Base-by-base conservation (phyloP, 2,329 filamentous ascomycete genomes). In the Xylaria sp. region DNA sequence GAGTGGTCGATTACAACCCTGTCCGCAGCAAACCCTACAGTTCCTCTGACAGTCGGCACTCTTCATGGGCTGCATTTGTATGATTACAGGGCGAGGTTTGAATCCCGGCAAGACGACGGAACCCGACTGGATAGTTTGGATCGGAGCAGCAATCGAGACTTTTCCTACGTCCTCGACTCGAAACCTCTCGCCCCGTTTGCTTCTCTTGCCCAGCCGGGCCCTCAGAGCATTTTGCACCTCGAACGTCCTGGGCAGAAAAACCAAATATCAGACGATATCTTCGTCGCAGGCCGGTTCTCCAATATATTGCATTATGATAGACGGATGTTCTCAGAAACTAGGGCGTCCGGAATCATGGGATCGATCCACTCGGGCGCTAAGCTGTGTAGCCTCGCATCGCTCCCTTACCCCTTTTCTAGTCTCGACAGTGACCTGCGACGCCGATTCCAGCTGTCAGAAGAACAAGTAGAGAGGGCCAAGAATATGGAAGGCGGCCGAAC, bases 261-360 rank as follows among this genome's bases (percentile, higher is more conserved):
- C 44, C 78, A 83, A 57, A 78, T 86, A 17, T 89, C 90, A 45
- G 82, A 88, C 54, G 89, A 94, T 24, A 94, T 97, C 39, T 93
- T 92, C 75, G 85, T 97, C 34, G 91, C 89, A 4, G 93, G 93
- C 0, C 85, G 93, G 16, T 97, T 97, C 69, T 89, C 92, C 4
- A 92, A 86, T 64, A 90, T 97, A 52, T 77, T 97, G 2, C 88
- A 91, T 67, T 97, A 96, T 72, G 92, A 97, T 68, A 84, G 92
- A 2, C 87, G 93, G 41, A 91, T 84, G 71, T 95, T 97, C 65
- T 90, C 91, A 0, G 83, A 83, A 16, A 81, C 96, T 7, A 82
- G 85, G 56, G 87, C 85, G 6, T 91, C 91, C 0, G 83, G 83
- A 16, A 81, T 96, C 7, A 82, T 85, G 55, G 87, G 85, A 5